phyloP scores from a whole-genome alignment of 257 asterid genomes.

The Plantago elongata region DNA sequence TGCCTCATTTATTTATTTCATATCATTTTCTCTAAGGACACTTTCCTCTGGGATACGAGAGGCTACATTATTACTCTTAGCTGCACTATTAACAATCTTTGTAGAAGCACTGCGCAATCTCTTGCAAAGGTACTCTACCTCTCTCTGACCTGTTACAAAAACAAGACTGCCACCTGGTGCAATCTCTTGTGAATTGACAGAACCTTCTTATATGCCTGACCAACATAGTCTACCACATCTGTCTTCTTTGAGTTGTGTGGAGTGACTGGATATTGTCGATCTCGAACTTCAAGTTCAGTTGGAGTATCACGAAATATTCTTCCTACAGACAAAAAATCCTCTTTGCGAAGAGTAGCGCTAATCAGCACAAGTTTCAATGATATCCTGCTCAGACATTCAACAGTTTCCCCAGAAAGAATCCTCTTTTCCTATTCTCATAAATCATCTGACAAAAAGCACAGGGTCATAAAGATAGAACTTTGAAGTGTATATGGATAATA shows the following conservation, averaged over 20 bases:
- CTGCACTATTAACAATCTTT: slow-evolving; percentile 36
- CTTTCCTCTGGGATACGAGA: slow-evolving; percentile 34
- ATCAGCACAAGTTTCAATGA: slow-evolving; percentile 81
- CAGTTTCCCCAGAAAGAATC: slow-evolving; percentile 48
- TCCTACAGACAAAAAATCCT: slow-evolving; percentile 64
- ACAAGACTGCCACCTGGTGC: slow-evolving; percentile 93
- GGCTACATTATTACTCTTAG: slow-evolving; percentile 23
- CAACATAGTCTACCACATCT: slow-evolving; percentile 71
- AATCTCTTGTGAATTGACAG: slow-evolving; percentile 83
- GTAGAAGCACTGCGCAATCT: slow-evolving; percentile 59
- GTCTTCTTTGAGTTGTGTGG: slow-evolving; percentile 82
- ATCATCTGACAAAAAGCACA: slow-evolving; percentile 46
- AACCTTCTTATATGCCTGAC: slow-evolving; percentile 84
- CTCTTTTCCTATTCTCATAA: slow-evolving; percentile 58
- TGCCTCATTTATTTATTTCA: slow-evolving; percentile 69
- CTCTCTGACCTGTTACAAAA: slow-evolving; percentile 91
- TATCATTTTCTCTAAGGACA: slow-evolving; percentile 37
- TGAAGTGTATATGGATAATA: not conserved
- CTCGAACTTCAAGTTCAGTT: slow-evolving; percentile 77
- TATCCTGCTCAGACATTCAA: slow-evolving; percentile 43
- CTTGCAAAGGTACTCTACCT: slow-evolving; percentile 77
- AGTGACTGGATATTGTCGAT: slow-evolving; percentile 85
- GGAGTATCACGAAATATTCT: slow-evolving; percentile 66
- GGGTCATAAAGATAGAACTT: slow-evolving; percentile 6
- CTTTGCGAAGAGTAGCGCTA: slow-evolving; percentile 93